Evolutionary conservation across 305 asterid genomes (phyloP), one percentile per base, ranked within the genome.

Genomic region (Nicotiana rustica): DNA sequence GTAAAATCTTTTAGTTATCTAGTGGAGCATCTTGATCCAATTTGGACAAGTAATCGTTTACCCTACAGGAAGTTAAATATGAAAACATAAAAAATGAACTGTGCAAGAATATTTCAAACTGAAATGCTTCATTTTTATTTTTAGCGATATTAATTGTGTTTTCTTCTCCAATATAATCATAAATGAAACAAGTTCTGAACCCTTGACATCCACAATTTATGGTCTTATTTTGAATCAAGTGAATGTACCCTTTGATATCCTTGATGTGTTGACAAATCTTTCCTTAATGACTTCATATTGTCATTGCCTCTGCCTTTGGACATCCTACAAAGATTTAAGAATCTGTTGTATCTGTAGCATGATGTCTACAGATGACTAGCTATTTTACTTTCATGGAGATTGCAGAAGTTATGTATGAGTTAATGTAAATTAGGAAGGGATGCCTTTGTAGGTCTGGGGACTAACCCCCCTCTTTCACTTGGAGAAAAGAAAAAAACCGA

Each of bases 221-320:
- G 79, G 47, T 52, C 65, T 75, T 75, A 52, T 62, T 75, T 44
- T 52, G 64, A 75, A 75, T 75, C 61, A 75, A 75, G 79, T 52
- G 14, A 70, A 49, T 73, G 4, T 52, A 44, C 4, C 15, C 64
- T 52, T 49, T 52, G 44, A 29, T 62, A 75, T 75, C 2, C 15
- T 52, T 75, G 79, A 75, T 75, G 76, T 67, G 55, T 67, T 67
- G 14, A 67, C 25, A 17, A 67, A 36, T 67, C 29, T 67, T 17
- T 7, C 49, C 55, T 67, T 67, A 35, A 35, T n/a, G n/a, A 36
- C 52, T 67, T 67, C 76, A 14, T 35, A 35, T 36, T 67, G 14
- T 67, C 25, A 36, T 35, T 36, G 29, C 55, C 41, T 29, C 70
- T 65, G 41, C 70, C 55, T 35, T 35, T 67, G 76, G 14, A 67